Conservation (phyloP, 2,329 filamentous ascomycete species). For the Neopestalotiopsis sp. region DNA sequence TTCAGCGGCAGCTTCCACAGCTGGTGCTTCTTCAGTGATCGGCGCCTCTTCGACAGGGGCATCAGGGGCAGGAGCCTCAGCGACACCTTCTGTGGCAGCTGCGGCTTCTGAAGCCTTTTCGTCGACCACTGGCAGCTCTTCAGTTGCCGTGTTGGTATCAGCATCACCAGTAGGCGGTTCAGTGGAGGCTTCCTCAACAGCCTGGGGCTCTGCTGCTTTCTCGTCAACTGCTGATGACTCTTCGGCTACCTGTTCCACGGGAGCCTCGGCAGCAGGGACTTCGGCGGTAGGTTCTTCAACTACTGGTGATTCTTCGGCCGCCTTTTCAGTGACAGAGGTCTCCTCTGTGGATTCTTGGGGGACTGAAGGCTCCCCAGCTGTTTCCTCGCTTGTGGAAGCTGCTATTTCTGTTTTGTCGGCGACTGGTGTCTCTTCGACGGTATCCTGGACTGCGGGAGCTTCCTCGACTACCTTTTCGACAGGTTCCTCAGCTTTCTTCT, state of each 20-base stretch:
- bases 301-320: neutral
- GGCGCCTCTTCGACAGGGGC: neutral
- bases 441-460: neutral
- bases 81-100: neutral
- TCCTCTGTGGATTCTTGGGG: neutral
- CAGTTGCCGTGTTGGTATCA: neutral
- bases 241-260: neutral
- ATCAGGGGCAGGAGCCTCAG: neutral
- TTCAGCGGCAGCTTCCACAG: neutral
- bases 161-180: neutral
- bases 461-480: neutral
- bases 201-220: neutral
- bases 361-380: neutral
- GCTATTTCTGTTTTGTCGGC: neutral
- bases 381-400: neutral
- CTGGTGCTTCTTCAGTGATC: neutral
- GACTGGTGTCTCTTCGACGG: neutral
- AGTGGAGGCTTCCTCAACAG: neutral
- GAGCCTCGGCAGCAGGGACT: conserved; percentile 16
- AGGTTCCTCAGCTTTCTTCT: neutral
- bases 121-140: neutral
- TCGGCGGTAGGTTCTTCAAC: neutral
- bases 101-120: neutral
- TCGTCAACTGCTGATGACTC: neutral
- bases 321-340: neutral